phyloP scores from a whole-genome alignment of 2,329 filamentous ascomycete species.

The Alternaria novae-zelandiae region DNA sequence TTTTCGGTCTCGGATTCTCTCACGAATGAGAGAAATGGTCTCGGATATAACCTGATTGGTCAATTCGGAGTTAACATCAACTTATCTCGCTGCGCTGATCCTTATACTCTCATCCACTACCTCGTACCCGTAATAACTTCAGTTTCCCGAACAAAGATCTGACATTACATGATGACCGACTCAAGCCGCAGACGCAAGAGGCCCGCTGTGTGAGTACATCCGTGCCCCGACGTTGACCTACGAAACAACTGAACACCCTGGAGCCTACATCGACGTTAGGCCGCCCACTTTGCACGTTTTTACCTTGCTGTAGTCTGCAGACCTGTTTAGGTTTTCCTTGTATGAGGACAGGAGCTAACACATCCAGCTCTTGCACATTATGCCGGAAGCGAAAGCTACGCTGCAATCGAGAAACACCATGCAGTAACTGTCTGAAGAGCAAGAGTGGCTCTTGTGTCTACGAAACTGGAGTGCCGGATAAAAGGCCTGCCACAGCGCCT shows the following conservation, averaged over 20 bases:
- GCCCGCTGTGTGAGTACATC: constrained; percentile 51
- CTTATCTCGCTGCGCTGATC: too few species aligned
- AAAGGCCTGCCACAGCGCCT: constrained; percentile 1
- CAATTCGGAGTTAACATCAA: too few species aligned
- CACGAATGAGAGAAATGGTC: too few species aligned
- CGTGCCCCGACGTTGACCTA: not conserved
- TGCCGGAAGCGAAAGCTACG: constrained; percentile 68
- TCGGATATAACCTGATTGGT: too few species aligned
- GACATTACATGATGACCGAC: constrained; percentile 23
- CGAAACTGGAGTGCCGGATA: constrained; percentile 21
- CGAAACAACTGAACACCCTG: not conserved
- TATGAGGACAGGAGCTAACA: constrained; percentile 5
- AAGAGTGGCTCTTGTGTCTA: constrained; percentile 62
- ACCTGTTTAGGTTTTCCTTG: not conserved
- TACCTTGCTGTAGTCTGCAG: not conserved
- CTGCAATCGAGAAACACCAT: constrained; percentile 66
- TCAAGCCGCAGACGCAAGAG: constrained; percentile 47
- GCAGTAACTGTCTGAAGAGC: constrained; percentile 64
- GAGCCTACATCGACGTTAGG: not conserved
- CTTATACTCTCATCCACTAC: too few species aligned
- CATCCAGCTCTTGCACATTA: constrained; percentile 60
- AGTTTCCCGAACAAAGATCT: too few species aligned
- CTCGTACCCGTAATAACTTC: too few species aligned
- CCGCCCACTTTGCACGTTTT: not conserved
- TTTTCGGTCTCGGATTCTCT: too few species aligned